Base-by-base conservation (phyloP, 768 basidiomycete genomes). In the Pleurotus tuber-regium region DNA sequence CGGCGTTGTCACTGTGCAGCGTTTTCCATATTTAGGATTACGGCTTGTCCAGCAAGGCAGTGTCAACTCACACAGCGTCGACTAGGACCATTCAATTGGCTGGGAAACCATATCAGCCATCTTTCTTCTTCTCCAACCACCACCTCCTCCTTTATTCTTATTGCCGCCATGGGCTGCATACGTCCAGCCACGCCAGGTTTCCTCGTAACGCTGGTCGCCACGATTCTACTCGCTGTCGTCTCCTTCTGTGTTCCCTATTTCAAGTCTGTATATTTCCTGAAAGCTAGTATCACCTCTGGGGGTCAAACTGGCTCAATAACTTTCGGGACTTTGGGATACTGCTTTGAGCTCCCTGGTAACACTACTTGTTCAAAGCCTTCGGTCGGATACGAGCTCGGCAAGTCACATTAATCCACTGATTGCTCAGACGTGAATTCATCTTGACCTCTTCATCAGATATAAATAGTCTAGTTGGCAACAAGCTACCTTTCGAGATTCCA, bases 141-240 rank as follows among this genome's bases (percentile, higher is more conserved):
- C 35, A 39, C 24, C 18, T 18, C 28, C 30, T 26, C 31, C 38
- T 40, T 14, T 26, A 41, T 46, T 43, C 47, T 30, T 49, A 39
- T 39, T 14, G 44, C 30, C 43, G 57, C 42, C 43, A 87, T 88
- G 87, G 73, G 80, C 54, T 60, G 72, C 59, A 76, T 93, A 55
- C 84, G 88, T 38, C 90, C 89, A 52, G 94, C 93, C 6, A 96
- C 92, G 1, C 92, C 94, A 28, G 95, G 93, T 35, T 92, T 94
- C 62, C 35, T 96, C 44, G 75, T 92, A 56, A 93, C 90, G 16
- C 78, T 92, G 47, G 64, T 75, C n/a, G 91, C 93, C 0, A 85
- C 92, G 5, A 67, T 78, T 53, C 75, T 96, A 38, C 81, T 98
- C 51, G 87, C 87, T 12, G 68, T 96, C 39, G 94, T 95, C 19